Base-by-base conservation (phyloP, 164 flowering plant genomes). In the Chimonanthus salicifolius region DNA sequence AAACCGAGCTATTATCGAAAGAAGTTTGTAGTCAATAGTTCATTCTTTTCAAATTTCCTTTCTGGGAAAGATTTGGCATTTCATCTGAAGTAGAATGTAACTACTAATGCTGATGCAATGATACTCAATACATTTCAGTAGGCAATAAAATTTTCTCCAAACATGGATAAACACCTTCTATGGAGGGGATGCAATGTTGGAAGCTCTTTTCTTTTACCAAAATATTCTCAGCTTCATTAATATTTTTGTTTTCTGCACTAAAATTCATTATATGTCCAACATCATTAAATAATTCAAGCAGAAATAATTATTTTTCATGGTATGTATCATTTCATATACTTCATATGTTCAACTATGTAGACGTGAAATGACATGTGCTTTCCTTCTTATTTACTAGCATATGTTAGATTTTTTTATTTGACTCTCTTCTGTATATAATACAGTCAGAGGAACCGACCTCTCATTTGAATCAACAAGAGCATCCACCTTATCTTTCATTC, bases 381-480 rank as follows among this genome's bases (percentile, higher is more conserved):
- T 15, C 46, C 21, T 21, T 51, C 8, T 51, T 20, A 20, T 51
- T 43, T 18, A 4, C 49, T 69, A 51, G 16, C 16, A 54, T 54
- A 13, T 11, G 60, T 54, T 78, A 9, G 50, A 47, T 49, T 63
- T 11, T 44, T 3, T 45, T 45, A 49, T 44, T 33, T 43, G 4
- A 44, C 44, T 54, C 7, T 62, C 47, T 47, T 58, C 49, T 73
- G 47, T 20, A 49, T 44, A 46, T 58, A 46, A 47, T 84, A 21
- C 87, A 90, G 94, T 78, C 62, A 80, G 81, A 75, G 82, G 88
- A 75, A 85, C 69, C 78, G 89, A 85, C 64, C 74, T 79, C 78
- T 74, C 73, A 47, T 74, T 77, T 64, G 88, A 83, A 65, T 80
- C 80, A 3, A 70, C 81, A 64, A 87, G 81, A 73, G 62, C 79